phyloP scores from a whole-genome alignment of 1,139 yeast genomes.

The Hansenula lynferdii region DNA sequence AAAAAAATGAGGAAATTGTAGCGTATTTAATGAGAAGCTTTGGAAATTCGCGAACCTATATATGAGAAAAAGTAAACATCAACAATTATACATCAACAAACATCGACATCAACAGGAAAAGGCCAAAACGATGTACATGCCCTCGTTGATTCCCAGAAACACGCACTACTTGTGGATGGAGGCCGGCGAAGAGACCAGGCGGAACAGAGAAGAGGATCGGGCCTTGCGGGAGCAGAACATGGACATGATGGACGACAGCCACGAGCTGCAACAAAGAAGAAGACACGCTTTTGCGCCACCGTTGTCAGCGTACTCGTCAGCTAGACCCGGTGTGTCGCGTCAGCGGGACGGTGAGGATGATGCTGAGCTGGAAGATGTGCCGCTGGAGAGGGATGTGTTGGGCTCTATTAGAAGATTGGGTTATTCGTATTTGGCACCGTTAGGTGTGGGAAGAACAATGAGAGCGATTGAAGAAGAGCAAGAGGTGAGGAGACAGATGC shows the following conservation, averaged over 20 bases:
- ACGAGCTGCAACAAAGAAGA: slow-evolving; percentile 9
- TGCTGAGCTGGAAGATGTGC: too few species aligned
- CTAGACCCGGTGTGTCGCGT: slow-evolving; percentile 51
- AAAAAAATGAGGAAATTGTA: too few species aligned
- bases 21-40: too few species aligned
- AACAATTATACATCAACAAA: too few species aligned
- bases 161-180: slow-evolving; percentile 37
- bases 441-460: slow-evolving; percentile 54
- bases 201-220: not conserved
- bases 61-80: not conserved
- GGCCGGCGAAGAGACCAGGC: slow-evolving; percentile 12
- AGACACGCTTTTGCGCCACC: slow-evolving; percentile 43
- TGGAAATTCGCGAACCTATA: not conserved
- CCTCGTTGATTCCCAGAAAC: slow-evolving; percentile 39
- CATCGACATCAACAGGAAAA: not conserved
- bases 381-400: slow-evolving; percentile 37
- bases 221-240: too few species aligned
- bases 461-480: slow-evolving; percentile 32
- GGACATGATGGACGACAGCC: too few species aligned
- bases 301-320: slow-evolving; percentile 47
- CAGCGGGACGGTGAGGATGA: too few species aligned
- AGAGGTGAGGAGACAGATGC: slow-evolving; percentile 25
- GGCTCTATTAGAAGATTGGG: slow-evolving; percentile 44
- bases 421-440: slow-evolving; percentile 43
- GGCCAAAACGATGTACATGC: slow-evolving; percentile 37